Base-by-base conservation (phyloP, 176 grass and related monocot genomes). In the Oropetium thomaeum region DNA sequence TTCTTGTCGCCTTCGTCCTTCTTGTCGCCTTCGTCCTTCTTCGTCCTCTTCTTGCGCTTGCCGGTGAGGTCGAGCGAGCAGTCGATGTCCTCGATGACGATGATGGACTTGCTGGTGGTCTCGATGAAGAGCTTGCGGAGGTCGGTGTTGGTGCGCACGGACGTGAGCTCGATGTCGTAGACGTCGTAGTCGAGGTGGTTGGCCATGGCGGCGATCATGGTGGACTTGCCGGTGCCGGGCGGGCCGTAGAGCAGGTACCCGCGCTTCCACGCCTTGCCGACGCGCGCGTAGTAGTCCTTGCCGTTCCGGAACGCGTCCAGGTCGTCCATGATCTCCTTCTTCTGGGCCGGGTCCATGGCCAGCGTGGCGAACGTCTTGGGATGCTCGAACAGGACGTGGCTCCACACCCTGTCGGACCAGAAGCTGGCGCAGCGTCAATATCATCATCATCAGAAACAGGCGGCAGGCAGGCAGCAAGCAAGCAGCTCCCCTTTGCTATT, bases 51-150 rank as follows among this genome's bases (percentile, higher is more conserved):
- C 13, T 14, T 15, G 43, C 44, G 15, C 44, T 16, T 48, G 0
- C 44, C 5, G 15, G 42, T 44, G 39, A 41, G 39, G 39, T 41
- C 7, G 7, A 41, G 39, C 0, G 93, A 90, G 70, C 93, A 88
- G 73, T 97, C 87, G 35, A 93, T 90, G 79, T 97, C 90, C 82
- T 97, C 93, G 54, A 97, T 86, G 61, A 97, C 85, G 71, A 93
- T 93, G 66, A 97, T 73, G 11, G 42, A 44, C 42, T 44, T 44
- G 42, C 12, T 4, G 12, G 10, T 44, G 42, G 12, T 44, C 42
- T 44, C 10, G 42, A 44, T 44, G 11, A 44, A 12, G 12, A 44
- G 1, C 12, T 15, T 13, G 12, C 42, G 42, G 11, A 44, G 44
- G 15, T 48, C 44, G 3, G 1, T 19, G 44, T 48, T 48, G 44